These are phyloP conservation scores for Quercus glauca DNA, from an alignment of 306 rosid genomes.

Conservation along the genomic window DNA sequence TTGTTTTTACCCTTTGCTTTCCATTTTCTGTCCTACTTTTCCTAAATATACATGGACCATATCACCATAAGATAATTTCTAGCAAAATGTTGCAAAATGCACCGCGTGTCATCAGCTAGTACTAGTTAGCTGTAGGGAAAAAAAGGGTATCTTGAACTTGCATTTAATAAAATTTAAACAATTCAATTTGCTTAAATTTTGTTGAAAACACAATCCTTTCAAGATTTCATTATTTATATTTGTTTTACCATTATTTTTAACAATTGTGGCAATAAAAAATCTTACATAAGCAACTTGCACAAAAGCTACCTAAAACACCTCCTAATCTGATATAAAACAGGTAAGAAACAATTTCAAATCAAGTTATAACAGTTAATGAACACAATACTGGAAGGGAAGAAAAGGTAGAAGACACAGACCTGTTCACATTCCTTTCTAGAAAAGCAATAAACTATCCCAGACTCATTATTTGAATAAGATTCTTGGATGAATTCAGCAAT, in stretches of 20 bases:
- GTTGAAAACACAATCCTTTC: not conserved
- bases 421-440: slow-evolving; percentile 95
- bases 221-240: not conserved
- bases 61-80: too few species aligned
- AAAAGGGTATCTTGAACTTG: not conserved
- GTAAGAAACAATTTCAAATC: not conserved
- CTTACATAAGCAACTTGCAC: not conserved
- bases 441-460: slow-evolving; percentile 95
- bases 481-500: slow-evolving; percentile 70
- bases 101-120: too few species aligned
- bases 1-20: too few species aligned
- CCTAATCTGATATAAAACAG: not conserved
- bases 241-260: not conserved
- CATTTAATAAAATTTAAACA: not conserved
- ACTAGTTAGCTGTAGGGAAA: too few species aligned
- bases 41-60: too few species aligned
- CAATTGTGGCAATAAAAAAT: not conserved
- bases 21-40: too few species aligned
- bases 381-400: slow-evolving; percentile 5
- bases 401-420: slow-evolving; percentile 37
- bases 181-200: not conserved
- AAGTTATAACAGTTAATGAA: not conserved
- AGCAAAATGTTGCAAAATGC: too few species aligned
- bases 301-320: not conserved
- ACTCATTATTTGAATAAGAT: slow-evolving; percentile 70